These are phyloP conservation scores for Epithemia pelagica DNA, from an alignment of 108 stramenopile genomes.

Conservation along the genomic window DNA sequence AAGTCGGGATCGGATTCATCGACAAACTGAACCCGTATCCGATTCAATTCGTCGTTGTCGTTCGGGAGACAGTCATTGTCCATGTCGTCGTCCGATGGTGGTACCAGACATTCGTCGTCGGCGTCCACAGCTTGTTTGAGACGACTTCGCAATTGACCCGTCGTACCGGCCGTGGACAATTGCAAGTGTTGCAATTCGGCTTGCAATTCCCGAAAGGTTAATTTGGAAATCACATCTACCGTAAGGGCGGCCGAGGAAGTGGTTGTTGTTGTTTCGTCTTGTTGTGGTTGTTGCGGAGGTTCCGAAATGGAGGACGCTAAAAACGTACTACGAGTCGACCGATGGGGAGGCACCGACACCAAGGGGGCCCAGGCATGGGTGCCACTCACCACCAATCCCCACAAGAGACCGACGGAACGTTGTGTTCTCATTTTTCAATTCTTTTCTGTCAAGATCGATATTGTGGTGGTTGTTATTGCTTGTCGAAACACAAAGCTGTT, in stretches of 20 bases:
- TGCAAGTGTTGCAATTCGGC: conserved; percentile 44
- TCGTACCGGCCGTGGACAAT: conserved; percentile 54
- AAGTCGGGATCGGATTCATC: conserved; percentile 71
- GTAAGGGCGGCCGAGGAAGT: conserved; percentile 17
- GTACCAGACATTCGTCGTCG: conserved; percentile 15
- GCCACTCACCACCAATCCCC: too few relatives aligned
- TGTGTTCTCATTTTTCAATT: too few relatives aligned
- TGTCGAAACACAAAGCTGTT: too few relatives aligned
- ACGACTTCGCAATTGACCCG: conserved; percentile 47
- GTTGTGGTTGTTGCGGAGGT: too few relatives aligned
- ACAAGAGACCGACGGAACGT: too few relatives aligned
- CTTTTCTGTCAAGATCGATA: too few relatives aligned
- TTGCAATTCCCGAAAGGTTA: conserved; percentile 62
- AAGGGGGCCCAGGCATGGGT: too few relatives aligned
- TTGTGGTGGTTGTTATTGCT: too few relatives aligned
- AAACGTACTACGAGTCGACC: too few relatives aligned
- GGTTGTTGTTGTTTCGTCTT: too few relatives aligned
- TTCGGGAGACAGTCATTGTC: conserved; percentile 6
- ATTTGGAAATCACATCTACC: conserved; percentile 30
- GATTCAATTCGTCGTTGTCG: conserved; percentile 39
- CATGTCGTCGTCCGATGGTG: conserved; percentile 5
- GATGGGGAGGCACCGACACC: too few relatives aligned
- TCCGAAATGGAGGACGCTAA: too few relatives aligned
- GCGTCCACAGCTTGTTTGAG: conserved; percentile 39
- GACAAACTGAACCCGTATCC: conserved; percentile 39